A percentile compares a stretch with the other conserved stretches of the same genome.
These are phyloP conservation scores for Nicotiana attenuata DNA, from an alignment of 257 asterid species.

Conservation along the genomic window DNA sequence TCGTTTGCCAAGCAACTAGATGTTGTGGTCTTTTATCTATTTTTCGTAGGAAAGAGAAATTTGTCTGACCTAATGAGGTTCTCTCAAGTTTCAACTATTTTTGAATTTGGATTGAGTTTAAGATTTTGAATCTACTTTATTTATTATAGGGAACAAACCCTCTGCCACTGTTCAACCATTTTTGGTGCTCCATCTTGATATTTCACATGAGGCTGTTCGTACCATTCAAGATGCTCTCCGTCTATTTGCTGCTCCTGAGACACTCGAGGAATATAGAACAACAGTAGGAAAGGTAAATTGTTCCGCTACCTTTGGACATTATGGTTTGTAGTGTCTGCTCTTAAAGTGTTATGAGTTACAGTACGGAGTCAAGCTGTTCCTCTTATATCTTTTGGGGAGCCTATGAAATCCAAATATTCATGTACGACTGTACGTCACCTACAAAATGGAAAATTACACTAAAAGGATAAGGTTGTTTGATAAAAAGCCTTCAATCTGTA, in stretches of 20 bases:
- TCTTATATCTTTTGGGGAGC: not conserved
- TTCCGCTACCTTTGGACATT: not conserved
- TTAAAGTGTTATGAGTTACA: not conserved
- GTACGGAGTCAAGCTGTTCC: not conserved
- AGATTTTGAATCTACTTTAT: constrained; percentile 19
- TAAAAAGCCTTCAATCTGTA: not conserved
- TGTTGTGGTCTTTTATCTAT: not conserved
- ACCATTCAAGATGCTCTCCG: constrained; percentile 77
- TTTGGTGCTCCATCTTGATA: constrained; percentile 83
- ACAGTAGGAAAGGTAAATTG: constrained; percentile 56
- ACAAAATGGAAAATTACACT: not conserved
- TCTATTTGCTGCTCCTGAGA: constrained; percentile 71
- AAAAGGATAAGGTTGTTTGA: not conserved
- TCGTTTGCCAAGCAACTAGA: not conserved
- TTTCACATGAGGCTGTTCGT: constrained; percentile 58
- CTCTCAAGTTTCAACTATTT: not conserved
- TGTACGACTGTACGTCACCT: not conserved
- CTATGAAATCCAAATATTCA: not conserved
- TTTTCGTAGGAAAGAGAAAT: not conserved
- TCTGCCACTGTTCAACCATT: constrained; percentile 89
- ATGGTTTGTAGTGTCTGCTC: not conserved
- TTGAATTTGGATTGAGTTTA: not conserved
- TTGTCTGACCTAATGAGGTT: not conserved
- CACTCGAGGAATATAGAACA: constrained; percentile 76
- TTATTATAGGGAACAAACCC: constrained; percentile 60